Percentiles rank a stretch among this genome's conserved stretches.
Evolutionary conservation across 2,329 filamentous ascomycete species (phyloP).

Genomic region (Neofusicoccum sp.): DNA sequence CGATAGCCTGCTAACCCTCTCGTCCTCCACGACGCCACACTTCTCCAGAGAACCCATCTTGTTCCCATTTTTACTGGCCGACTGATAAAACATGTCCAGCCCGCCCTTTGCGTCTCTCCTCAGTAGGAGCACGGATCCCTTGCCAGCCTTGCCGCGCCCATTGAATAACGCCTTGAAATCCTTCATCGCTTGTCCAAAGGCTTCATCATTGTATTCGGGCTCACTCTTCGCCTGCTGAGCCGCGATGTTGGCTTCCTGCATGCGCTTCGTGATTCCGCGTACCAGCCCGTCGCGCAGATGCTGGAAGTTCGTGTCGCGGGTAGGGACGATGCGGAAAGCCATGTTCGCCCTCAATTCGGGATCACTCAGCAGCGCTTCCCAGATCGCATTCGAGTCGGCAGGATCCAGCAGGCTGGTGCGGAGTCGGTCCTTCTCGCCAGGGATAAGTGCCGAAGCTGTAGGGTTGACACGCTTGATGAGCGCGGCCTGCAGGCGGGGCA

Average conservation of each 20-base stretch:
- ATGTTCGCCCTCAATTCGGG: slow-evolving; percentile 41
- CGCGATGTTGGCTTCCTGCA: slow-evolving; percentile 55
- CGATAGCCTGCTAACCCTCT: slow-evolving; percentile 74
- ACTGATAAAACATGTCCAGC: slow-evolving; percentile 66
- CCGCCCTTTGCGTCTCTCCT: slow-evolving; percentile 55
- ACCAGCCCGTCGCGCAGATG: slow-evolving; percentile 92
- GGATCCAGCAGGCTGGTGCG: slow-evolving; percentile 68
- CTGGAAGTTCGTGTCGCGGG: slow-evolving; percentile 90
- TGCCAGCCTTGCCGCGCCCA: slow-evolving; percentile 71
- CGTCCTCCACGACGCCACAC: slow-evolving; percentile 73
- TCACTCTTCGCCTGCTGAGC: slow-evolving; percentile 36
- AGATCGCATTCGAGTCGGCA: slow-evolving; percentile 66
- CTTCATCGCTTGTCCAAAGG: slow-evolving; percentile 71
- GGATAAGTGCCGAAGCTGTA: slow-evolving; percentile 76
- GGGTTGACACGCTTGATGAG: slow-evolving; percentile 75
- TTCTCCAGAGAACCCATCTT: slow-evolving; percentile 48
- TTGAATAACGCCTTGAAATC: slow-evolving; percentile 82
- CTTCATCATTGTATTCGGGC: slow-evolving; percentile 64
- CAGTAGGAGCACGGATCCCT: slow-evolving; percentile 74
- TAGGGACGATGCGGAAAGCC: slow-evolving; percentile 81
- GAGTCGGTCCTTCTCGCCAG: slow-evolving; percentile 74
- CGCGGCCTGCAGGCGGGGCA: slow-evolving; percentile 74
- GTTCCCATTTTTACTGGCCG: slow-evolving; percentile 40
- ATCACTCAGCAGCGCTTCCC: slow-evolving; percentile 65
- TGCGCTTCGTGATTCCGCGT: slow-evolving; percentile 73